phyloP scores from a whole-genome alignment of 2,329 filamentous ascomycete genomes.

The Epichloe amarillans region DNA sequence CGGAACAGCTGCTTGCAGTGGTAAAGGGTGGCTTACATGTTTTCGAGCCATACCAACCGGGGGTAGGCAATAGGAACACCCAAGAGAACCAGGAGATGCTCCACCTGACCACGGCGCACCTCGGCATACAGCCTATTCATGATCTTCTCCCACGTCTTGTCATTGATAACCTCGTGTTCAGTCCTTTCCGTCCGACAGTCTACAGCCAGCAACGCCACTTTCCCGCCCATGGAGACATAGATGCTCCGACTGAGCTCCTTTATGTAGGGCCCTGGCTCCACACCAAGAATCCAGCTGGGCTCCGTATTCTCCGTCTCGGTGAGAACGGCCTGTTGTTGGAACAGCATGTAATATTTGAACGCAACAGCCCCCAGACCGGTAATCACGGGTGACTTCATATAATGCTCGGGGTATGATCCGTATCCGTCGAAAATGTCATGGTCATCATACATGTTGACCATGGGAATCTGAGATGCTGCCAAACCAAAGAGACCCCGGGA shows the following conservation, averaged over 20 bases:
- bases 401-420: slow-evolving; percentile 81
- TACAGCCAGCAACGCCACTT: slow-evolving; percentile 70
- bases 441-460: slow-evolving; percentile 97
- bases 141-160: slow-evolving; percentile 72
- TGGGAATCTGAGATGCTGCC: slow-evolving; percentile 86
- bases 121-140: slow-evolving; percentile 78
- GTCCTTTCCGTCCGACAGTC: slow-evolving; percentile 88
- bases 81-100: slow-evolving; percentile 78
- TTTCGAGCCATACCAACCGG: slow-evolving; percentile 57
- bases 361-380: slow-evolving; percentile 79
- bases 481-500: slow-evolving; percentile 95
- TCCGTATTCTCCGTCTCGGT: slow-evolving; percentile 73
- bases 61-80: slow-evolving; percentile 78
- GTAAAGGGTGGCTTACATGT: slow-evolving; percentile 37
- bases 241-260: slow-evolving; percentile 71
- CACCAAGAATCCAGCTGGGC: slow-evolving; percentile 81
- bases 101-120: slow-evolving; percentile 69
- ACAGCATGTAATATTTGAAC: slow-evolving; percentile 98
- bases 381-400: slow-evolving; percentile 85
- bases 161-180: slow-evolving; percentile 64
- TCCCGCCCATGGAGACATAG: slow-evolving; percentile 70
- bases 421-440: slow-evolving; percentile 88
- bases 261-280: slow-evolving; percentile 77
- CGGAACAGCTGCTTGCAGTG: neutral
- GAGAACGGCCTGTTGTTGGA: slow-evolving; percentile 84